Evolutionary conservation across 345 rosid genomes (phyloP).

Genomic region (Acer campestre): DNA sequence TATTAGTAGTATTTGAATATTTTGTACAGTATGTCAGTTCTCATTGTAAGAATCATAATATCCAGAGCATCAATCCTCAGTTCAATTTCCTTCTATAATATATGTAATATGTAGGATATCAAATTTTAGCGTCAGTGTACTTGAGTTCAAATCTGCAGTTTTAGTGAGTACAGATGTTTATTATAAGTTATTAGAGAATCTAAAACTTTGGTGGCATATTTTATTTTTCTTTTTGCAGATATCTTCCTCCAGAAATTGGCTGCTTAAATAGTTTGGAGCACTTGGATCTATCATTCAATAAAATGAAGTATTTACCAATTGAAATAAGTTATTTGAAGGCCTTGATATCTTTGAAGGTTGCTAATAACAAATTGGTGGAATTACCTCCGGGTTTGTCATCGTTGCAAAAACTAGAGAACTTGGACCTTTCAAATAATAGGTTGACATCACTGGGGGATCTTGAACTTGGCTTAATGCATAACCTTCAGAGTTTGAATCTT

Average conservation of each 20-base stretch:
- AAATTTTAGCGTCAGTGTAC: background rate
- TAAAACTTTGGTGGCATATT: slow-evolving; percentile 17
- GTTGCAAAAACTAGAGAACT: slow-evolving; percentile 69
- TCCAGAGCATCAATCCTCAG: background rate
- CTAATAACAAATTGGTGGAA: slow-evolving; percentile 83
- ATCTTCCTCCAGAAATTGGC: slow-evolving; percentile 92
- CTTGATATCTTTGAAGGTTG: slow-evolving; percentile 71
- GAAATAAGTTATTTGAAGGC: slow-evolving; percentile 71
- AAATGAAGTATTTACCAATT: slow-evolving; percentile 74
- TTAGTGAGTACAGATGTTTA: background rate
- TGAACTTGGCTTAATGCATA: slow-evolving; percentile 66
- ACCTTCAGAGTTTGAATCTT: slow-evolving; percentile 70
- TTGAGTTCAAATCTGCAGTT: slow-evolving; percentile 2
- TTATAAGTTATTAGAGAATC: slow-evolving; percentile 1
- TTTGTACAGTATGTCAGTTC: background rate
- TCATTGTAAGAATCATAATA: background rate
- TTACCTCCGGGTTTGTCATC: slow-evolving; percentile 61
- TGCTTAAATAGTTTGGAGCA: slow-evolving; percentile 75
- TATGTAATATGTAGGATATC: background rate
- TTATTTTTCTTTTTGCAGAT: slow-evolving; percentile 53
- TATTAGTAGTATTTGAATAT: background rate
- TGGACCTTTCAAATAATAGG: slow-evolving; percentile 87
- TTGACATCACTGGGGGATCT: slow-evolving; percentile 73
- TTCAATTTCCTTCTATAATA: background rate
- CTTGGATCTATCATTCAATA: slow-evolving; percentile 93